Evolutionary conservation across 257 asterid genomes (phyloP).

Genomic region (Solanum habrochaites): DNA sequence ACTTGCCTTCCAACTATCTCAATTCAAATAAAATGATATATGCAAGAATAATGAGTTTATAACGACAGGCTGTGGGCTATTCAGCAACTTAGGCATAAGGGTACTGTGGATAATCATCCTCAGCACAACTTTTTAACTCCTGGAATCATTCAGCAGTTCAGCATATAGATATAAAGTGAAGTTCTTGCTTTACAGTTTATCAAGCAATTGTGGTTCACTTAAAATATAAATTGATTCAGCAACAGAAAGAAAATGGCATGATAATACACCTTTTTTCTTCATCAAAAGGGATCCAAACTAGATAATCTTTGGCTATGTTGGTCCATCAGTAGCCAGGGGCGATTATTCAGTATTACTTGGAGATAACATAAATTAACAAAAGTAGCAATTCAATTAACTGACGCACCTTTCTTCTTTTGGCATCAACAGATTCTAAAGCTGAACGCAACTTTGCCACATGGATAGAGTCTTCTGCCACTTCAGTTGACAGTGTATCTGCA

Average conservation of each 20-base stretch:
- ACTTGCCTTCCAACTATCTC: not conserved
- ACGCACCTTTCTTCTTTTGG: conserved; percentile 89
- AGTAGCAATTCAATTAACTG: not conserved
- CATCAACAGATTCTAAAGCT: conserved; percentile 96
- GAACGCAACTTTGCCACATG: conserved; percentile 96
- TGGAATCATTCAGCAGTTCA: not conserved
- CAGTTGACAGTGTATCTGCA: conserved; percentile 97
- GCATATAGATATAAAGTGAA: not conserved
- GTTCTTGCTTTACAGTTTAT: not conserved
- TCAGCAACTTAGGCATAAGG: not conserved
- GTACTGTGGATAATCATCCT: not conserved
- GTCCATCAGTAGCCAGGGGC: not conserved
- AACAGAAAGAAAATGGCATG: not conserved
- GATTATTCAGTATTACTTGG: not conserved
- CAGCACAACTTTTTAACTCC: not conserved
- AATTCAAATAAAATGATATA: not conserved
- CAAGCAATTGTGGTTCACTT: not conserved
- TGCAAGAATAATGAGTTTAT: not conserved
- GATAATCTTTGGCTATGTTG: not conserved
- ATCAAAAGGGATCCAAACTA: not conserved
- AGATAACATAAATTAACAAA: not conserved
- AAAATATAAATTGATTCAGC: not conserved
- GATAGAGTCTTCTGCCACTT: conserved; percentile 78
- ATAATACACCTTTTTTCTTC: not conserved
- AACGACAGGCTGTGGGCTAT: not conserved